Evolutionary conservation across 176 grass and related monocot species (phyloP), one percentile per base, ranked within the genome.

Genomic region (Cocos nucifera): DNA sequence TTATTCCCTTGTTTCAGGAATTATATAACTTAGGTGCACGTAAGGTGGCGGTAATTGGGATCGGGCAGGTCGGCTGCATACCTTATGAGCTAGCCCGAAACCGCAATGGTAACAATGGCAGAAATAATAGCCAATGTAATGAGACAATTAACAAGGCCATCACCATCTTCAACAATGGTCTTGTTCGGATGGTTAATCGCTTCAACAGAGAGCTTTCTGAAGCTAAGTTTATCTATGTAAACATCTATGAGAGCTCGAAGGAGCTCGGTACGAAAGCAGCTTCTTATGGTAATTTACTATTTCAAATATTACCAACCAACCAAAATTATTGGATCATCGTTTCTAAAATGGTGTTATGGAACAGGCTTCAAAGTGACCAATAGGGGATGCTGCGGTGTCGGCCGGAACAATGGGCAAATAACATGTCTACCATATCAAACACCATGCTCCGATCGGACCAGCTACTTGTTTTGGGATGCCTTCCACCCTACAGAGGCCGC

Each of bases 401-500:
- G 92, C 0, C 29, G 87, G 62, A 97, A 97, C 77, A 97, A 97
- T 6, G 92, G 92, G 8, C 92, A 97, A 66, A 85, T 97, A 64
- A 97, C 92, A 27, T 97, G 92, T 73, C 65, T 97, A 63, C 92
- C 92, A 0, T 64, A 82, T 76, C 87, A 97, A 66, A 76, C 5
- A 8, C 87, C 92, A 0, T 97, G 92, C 66, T 24, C 51, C 3
- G 81, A 90, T 71, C 78, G 87, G 15, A 68, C n/a, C 65, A 72
- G 68, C 6, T 96, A 90, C 86, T 16, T 96, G 22, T 96, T 87
- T 69, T 96, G 91, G 91, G 91, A 96, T 22, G 86, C 91, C 0
- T 96, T 96, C 84, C 91, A 96, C 76, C 91, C 86, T 30, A 96
- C 91, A 0, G 91, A 96, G 72, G 72, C 66, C 1, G 91, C 83